Conservation (phyloP, 192 early-diverging fungal genomes). For the Paraglomus brasilianum region DNA sequence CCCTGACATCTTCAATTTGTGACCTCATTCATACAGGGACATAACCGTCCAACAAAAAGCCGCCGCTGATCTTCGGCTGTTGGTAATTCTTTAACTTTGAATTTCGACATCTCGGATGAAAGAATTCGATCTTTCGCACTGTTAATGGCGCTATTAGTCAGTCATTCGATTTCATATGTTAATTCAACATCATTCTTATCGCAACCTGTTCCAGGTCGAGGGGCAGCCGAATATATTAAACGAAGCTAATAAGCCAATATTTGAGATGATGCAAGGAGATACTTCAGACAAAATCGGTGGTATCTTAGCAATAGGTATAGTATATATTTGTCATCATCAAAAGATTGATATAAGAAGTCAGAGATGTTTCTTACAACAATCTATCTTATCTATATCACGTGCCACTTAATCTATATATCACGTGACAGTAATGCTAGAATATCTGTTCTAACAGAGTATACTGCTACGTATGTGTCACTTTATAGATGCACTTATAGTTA, state of each 20-base stretch:
- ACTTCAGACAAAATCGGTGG: constrained; percentile 26
- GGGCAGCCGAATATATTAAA: constrained; percentile 31
- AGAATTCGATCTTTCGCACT: too few relatives aligned
- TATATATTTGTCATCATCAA: too few relatives aligned
- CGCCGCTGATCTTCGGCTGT: constrained; percentile 5
- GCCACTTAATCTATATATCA: too few relatives aligned
- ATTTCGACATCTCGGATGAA: not conserved
- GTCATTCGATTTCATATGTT: too few relatives aligned
- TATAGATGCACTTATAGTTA: constrained; percentile 25
- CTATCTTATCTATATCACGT: too few relatives aligned
- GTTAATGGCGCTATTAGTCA: too few relatives aligned
- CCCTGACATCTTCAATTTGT: not conserved
- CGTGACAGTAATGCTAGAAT: too few relatives aligned
- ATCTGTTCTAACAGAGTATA: too few relatives aligned
- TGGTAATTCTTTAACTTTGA: not conserved
- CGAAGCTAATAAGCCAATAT: constrained; percentile 31
- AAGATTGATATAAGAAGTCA: too few relatives aligned
- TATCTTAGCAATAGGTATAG: constrained; percentile 19
- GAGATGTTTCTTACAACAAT: too few relatives aligned
- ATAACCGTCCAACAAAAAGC: constrained; percentile 21
- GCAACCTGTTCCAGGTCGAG: constrained; percentile 9
- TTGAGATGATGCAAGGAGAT: constrained; percentile 33
- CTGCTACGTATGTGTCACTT: too few relatives aligned
- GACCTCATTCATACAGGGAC: not conserved
- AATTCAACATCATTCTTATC: not conserved